A percentile compares a stretch with the other conserved stretches of the same genome.
Conservation (phyloP, 208 protist genomes). For the Crithidia brevicula region DNA sequence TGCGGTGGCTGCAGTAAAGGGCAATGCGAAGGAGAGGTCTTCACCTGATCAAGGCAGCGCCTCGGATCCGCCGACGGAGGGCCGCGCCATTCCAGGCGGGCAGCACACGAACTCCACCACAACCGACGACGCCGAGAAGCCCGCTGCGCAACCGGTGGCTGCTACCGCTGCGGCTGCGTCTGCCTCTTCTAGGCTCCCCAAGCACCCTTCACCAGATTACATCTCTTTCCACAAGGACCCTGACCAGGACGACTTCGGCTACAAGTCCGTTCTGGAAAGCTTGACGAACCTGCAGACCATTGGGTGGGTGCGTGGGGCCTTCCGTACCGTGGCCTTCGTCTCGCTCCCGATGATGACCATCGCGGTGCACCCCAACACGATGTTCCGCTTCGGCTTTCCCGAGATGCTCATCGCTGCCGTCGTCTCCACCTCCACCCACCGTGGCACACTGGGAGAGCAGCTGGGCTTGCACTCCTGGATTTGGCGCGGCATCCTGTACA, state of each 20-base stretch:
- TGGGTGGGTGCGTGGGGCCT: constrained; percentile 20
- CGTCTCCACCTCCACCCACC: constrained; percentile 37
- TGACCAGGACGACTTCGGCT: constrained; percentile 35
- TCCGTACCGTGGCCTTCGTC: constrained; percentile 35
- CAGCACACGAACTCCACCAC: constrained; percentile 3
- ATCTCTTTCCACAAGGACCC: constrained; percentile 40
- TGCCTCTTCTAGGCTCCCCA: constrained; percentile 6
- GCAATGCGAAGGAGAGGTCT: neutral
- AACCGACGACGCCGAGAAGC: constrained; percentile 1
- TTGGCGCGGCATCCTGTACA: constrained; percentile 35
- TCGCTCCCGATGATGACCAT: constrained; percentile 37
- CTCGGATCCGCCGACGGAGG: neutral
- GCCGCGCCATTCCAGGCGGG: neutral
- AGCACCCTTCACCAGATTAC: constrained; percentile 26
- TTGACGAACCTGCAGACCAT: constrained; percentile 27
- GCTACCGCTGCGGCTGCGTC: neutral
- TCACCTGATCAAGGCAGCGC: neutral
- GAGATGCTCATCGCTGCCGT: constrained; percentile 37
- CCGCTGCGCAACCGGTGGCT: neutral
- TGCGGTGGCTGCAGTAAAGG: neutral
- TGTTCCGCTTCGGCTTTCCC: constrained; percentile 30
- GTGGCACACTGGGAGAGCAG: constrained; percentile 36
- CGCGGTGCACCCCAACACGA: constrained; percentile 46
- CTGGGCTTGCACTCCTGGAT: constrained; percentile 40
- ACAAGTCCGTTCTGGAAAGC: constrained; percentile 29